Evolutionary conservation across 2,329 filamentous ascomycete species (phyloP).

Genomic region (Bisporella sp.): DNA sequence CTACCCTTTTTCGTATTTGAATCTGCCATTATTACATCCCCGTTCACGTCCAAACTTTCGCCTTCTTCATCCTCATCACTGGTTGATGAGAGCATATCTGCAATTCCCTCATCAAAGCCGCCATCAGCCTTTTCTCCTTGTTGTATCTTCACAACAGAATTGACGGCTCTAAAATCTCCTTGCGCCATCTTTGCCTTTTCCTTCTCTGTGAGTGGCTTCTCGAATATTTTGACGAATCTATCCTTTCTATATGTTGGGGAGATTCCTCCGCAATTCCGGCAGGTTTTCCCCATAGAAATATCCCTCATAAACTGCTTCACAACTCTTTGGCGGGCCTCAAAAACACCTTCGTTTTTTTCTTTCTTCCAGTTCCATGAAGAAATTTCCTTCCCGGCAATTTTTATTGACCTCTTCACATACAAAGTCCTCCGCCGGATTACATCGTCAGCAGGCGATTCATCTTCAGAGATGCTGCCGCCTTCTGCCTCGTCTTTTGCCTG

Average conservation of each 20-base stretch:
- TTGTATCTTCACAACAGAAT: conserved; percentile 30
- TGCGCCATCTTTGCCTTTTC: conserved; percentile 72
- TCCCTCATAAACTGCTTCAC: conserved; percentile 76
- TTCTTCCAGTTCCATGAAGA: conserved; percentile 33
- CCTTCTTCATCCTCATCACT: conserved; percentile 37
- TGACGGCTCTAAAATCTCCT: conserved; percentile 43
- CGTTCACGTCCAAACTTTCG: conserved; percentile 41
- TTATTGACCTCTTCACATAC: conserved; percentile 70
- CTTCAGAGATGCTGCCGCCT: conserved; percentile 18
- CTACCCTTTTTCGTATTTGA: conserved; percentile 28
- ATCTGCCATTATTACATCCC: conserved; percentile 53
- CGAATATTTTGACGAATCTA: conserved; percentile 87
- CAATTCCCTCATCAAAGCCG: conserved; percentile 58
- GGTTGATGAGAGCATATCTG: conserved; percentile 51
- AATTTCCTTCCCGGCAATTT: conserved; percentile 39
- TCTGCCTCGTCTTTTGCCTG: conserved; percentile 13
- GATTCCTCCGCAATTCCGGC: conserved; percentile 59
- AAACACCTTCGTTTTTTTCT: conserved; percentile 75
- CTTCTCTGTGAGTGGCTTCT: conserved; percentile 69
- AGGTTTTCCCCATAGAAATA: conserved; percentile 64
- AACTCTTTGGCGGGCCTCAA: conserved; percentile 66
- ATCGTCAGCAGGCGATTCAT: conserved; percentile 32
- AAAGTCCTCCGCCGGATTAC: conserved; percentile 50
- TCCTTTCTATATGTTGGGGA: conserved; percentile 86
- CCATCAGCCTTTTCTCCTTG: conserved; percentile 29